These are phyloP conservation scores for Talaromyces trachyspermus DNA, from an alignment of 495 filamentous ascomycete species.

Conservation along the genomic window DNA sequence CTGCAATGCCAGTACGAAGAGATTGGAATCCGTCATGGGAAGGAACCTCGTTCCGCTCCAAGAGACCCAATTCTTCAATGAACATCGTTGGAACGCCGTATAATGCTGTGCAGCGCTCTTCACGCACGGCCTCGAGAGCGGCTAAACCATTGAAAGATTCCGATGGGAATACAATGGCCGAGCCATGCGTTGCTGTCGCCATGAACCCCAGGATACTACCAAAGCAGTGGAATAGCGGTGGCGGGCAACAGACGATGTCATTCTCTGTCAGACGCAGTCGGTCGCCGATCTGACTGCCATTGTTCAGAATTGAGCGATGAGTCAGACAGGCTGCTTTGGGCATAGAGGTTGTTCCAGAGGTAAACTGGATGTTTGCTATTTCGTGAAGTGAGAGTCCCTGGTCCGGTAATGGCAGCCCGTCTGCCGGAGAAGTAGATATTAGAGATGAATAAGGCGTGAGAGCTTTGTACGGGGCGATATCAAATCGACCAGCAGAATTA, in stretches of 20 bases:
- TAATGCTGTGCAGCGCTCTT: slow-evolving; percentile 72
- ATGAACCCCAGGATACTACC: slow-evolving; percentile 87
- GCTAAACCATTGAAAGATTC: slow-evolving; percentile 81
- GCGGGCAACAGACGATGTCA: slow-evolving; percentile 78
- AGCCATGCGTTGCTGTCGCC: slow-evolving; percentile 85
- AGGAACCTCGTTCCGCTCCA: slow-evolving; percentile 48
- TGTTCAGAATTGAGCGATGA: slow-evolving; percentile 83
- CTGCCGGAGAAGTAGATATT: slow-evolving; percentile 40
- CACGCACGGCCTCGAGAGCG: slow-evolving; percentile 61
- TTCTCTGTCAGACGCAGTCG: slow-evolving; percentile 67
- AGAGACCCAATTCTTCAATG: slow-evolving; percentile 70
- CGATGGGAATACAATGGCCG: slow-evolving; percentile 75
- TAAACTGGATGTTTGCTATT: slow-evolving; percentile 93
- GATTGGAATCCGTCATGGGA: slow-evolving; percentile 54
- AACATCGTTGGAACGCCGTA: slow-evolving; percentile 98
- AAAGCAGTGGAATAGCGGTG: slow-evolving; percentile 91
- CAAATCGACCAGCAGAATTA: slow-evolving; percentile 60
- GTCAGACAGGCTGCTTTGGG: slow-evolving; percentile 90
- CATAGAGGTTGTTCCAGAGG: slow-evolving; percentile 79
- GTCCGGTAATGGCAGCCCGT: slow-evolving; percentile 31
- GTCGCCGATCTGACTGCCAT: slow-evolving; percentile 72
- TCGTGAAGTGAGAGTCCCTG: slow-evolving; percentile 56
- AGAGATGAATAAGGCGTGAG: slow-evolving; percentile 47
- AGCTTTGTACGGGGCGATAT: slow-evolving; percentile 35
- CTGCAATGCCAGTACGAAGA: slow-evolving; percentile 85